Base-by-base conservation (phyloP, 2,329 filamentous ascomycete genomes). In the Beauveria asiatica region DNA sequence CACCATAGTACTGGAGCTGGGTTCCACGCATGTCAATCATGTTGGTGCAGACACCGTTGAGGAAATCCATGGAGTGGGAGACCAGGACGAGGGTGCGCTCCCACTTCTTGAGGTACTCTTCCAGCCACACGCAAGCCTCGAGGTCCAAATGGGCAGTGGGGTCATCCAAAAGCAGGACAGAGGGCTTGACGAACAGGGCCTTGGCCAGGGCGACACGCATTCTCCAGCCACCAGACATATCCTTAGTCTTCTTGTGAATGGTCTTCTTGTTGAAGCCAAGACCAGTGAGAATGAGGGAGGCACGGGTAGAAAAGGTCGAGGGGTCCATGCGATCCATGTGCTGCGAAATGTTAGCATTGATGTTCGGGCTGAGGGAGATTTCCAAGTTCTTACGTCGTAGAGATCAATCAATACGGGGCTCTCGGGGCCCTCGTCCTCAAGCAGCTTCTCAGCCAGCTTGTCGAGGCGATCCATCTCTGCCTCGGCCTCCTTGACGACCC, bases 51-150 rank as follows among this genome's bases (percentile, higher is more conserved):
- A 99, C 94, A 77, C 94, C 95, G 82, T 99, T 99, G 71, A 99
- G 78, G 85, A 99, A 99, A 79, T 99, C 95, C 89, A 92, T 90
- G 57, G 90, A 96, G 83, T 99, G 94, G 44, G 94, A 99, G 61
- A 99, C 92, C 64, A 99, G 85, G 65, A 99, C 88, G 42, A 99
- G 84, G 19, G 95, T 99, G 70, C 92, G 90, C 65, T 97, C 92
- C 94, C 94, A 99, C 82, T 97, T 97, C 86, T 97, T 97, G 70
- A 99, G 77, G 78, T 99, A 99, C 79, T 99, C 94, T 80, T 99
- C 95, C 62, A 99, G 82, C 94, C 94, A 99, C 86, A 99, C 94
- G 74, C 94, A 99, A 68, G 95, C 94, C 77, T 99, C 94, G 69
- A 99, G 84, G 82, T 99, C 94, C 85, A 99, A 89, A 85, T 99